Base-by-base conservation (phyloP, 129 eudicot genomes). In the Deinandra increscens region DNA sequence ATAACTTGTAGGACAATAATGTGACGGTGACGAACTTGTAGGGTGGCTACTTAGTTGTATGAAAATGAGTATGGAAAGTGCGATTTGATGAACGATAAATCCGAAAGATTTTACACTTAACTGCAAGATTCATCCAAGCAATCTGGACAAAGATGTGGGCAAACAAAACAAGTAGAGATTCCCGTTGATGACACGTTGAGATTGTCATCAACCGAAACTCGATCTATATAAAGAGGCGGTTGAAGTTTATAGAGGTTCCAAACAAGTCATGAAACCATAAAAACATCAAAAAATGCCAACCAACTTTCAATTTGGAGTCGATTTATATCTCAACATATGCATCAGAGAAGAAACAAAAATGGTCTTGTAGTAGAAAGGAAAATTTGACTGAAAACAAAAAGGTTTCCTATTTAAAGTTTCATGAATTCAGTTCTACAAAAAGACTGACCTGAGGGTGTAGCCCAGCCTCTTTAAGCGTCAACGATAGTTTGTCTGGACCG, bases 391-490 rank as follows among this genome's bases (percentile, higher is more conserved):
- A 46, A 46, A 46, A 46, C 53, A n/a, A 14, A 46, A 46, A 46
- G 12, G 7, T 11, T 44, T 13, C 43, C 71, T 23, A 45, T 34
- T 53, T 38, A 11, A 20, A 54, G 14, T 14, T 31, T 83, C 81
- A 83, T 74, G 83, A 81, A 68, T 80, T 80, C 44, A 81, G 36
- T 79, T 88, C 97, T 51, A 88, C 93, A 58, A 88, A 91, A 54
- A 91, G 90, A 74, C 97, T 91, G 61, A 91, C 97, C 60, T 91
- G 97, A 64, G 96, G 90, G 63, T 91, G 97, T 59, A 88, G 54
- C 14, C 93, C 90, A 2, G 90, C 93, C 60, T 88, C 93, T 69
- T 83, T 83, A 64, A 91, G 76, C 29, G 96, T 77, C 62, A 71
- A 49, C 36, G 87, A 68, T 26, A 72, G 71, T 78, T 87, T 91